Evolutionary conservation across 768 basidiomycete genomes (phyloP).

Genomic region (Tylopilus felleus): DNA sequence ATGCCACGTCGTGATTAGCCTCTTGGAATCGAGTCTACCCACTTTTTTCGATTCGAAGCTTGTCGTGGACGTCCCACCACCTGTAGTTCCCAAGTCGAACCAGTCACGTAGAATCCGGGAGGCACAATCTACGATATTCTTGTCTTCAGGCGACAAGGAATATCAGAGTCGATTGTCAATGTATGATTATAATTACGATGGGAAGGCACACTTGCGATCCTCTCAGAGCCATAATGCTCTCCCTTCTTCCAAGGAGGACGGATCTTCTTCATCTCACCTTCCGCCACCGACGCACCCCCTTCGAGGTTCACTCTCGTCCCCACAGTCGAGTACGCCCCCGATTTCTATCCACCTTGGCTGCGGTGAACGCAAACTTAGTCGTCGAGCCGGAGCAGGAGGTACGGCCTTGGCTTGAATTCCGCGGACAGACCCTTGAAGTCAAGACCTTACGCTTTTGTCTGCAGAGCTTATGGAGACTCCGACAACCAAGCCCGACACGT

Average conservation of each 20-base stretch:
- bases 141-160: not conserved
- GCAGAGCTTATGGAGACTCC: not conserved
- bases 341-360: slow-evolving; percentile 4
- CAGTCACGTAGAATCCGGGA: not conserved
- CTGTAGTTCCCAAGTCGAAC: not conserved
- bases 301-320: not conserved
- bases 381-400: no score
- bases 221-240: not conserved
- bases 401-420: no score
- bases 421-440: no score
- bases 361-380: no score
- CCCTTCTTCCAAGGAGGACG: not conserved
- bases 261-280: not conserved
- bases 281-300: slow-evolving; percentile 3
- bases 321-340: not conserved
- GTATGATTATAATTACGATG: not conserved
- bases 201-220: not conserved
- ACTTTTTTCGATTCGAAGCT: slow-evolving; percentile 18
- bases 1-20: slow-evolving; percentile 45
- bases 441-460: not conserved
- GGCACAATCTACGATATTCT: not conserved
- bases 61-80: slow-evolving; percentile 2
- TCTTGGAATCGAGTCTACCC: slow-evolving; percentile 16
- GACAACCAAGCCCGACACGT: slow-evolving; percentile 10
- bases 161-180: not conserved